phyloP scores from a whole-genome alignment of 2,329 filamentous ascomycete species.

The Waltergamsia citrina region DNA sequence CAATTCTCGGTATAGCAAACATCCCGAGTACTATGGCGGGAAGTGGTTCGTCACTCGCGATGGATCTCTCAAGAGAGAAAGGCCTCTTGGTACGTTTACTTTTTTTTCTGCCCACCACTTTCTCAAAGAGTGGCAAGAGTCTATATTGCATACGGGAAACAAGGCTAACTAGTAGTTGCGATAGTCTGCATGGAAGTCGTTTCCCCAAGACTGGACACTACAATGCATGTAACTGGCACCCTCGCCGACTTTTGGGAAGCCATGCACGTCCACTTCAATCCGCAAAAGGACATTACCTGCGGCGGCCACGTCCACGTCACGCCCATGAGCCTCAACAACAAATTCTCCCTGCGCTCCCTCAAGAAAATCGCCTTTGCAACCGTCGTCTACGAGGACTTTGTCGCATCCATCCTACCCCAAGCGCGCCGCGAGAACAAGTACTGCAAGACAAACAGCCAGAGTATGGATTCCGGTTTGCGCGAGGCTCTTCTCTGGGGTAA shows the following conservation, averaged over 20 bases:
- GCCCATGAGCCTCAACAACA: constrained; percentile 19
- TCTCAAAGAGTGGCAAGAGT: no score
- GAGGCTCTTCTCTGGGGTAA: constrained; percentile 17
- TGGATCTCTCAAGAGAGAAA: constrained; percentile 25
- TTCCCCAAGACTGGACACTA: constrained; percentile 26
- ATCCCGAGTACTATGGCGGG: constrained; percentile 29
- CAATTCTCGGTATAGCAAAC: constrained; percentile 27
- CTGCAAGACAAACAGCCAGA: constrained; percentile 22
- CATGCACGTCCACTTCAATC: constrained; percentile 29
- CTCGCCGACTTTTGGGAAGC: constrained; percentile 30
- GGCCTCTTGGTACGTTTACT: constrained; percentile 19
- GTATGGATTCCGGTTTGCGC: constrained; percentile 17
- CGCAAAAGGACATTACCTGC: constrained; percentile 22
- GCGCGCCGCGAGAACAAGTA: constrained; percentile 23
- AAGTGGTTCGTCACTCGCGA: constrained; percentile 32
- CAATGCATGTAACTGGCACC: constrained; percentile 17
- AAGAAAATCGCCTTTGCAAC: constrained; percentile 26
- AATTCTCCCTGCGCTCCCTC: constrained; percentile 23
- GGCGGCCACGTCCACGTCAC: constrained; percentile 30
- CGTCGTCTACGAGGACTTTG: constrained; percentile 22
- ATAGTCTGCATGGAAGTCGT: constrained; percentile 31
- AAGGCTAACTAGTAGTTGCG: no score
- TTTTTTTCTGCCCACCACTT: no score
- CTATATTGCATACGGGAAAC: no score
- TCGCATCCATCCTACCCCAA: constrained; percentile 19